Conservation (phyloP, 306 rosid genomes). For the Glycyrrhiza uralensis region DNA sequence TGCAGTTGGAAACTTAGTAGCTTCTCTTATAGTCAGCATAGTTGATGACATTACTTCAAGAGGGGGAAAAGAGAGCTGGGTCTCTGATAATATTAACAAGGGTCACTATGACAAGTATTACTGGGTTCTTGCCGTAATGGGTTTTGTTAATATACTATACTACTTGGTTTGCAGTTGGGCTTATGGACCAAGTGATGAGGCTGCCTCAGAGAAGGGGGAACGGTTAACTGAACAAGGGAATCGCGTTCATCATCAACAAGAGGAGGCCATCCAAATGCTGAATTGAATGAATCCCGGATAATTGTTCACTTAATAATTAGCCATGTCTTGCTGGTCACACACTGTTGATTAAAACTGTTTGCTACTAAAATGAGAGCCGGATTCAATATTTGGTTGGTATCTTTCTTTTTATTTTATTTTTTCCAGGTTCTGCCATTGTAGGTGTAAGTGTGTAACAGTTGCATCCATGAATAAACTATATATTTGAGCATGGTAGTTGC, state of each 20-base stretch:
- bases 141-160: constrained; percentile 38
- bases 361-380: neutral
- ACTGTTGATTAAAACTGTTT: neutral
- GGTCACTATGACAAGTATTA: constrained; percentile 53
- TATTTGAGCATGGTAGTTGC: neutral
- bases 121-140: constrained; percentile 42
- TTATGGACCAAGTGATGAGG: constrained; percentile 48
- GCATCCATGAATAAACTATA: neutral
- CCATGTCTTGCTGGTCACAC: neutral
- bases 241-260: constrained; percentile 16
- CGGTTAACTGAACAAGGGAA: neutral
- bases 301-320: neutral
- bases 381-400: neutral
- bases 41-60: constrained; percentile 45
- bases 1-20: constrained; percentile 46
- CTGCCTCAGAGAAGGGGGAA: constrained; percentile 22
- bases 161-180: constrained; percentile 53
- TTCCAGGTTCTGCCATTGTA: neutral
- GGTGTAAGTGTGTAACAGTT: too few species aligned
- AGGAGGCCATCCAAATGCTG: neutral
- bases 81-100: constrained; percentile 46
- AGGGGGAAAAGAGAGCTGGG: constrained; percentile 58
- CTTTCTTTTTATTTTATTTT: neutral
- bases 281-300: neutral
- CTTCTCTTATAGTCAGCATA: constrained; percentile 36